A percentile compares a stretch with the other conserved stretches of the same genome.
Evolutionary conservation across 192 early-diverging fungal genomes (phyloP).

Genomic region (Rhizophagus sp.): DNA sequence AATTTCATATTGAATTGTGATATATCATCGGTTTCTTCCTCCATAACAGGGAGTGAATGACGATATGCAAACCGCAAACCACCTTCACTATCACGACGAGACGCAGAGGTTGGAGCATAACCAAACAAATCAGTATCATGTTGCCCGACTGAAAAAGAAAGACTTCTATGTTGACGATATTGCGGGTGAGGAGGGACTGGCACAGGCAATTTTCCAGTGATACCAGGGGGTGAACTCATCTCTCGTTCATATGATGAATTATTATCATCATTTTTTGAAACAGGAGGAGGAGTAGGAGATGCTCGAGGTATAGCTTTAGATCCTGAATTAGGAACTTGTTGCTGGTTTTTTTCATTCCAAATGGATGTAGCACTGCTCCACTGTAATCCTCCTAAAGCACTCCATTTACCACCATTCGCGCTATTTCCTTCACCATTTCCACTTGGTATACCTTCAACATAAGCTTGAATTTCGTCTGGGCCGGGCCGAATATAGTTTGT

Average conservation of each 20-base stretch:
- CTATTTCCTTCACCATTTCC: constrained; percentile 21
- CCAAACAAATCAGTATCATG: constrained; percentile 47
- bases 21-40: constrained; percentile 53
- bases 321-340: constrained; percentile 29
- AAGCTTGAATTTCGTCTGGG: constrained; percentile 22
- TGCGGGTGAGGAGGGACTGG: constrained; percentile 47
- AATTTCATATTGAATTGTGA: constrained; percentile 39
- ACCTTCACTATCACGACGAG: constrained; percentile 43
- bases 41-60: constrained; percentile 47
- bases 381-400: constrained; percentile 54
- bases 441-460: constrained; percentile 10
- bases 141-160: constrained; percentile 64
- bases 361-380: constrained; percentile 46
- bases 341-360: constrained; percentile 39
- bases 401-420: constrained; percentile 39
- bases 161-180: constrained; percentile 60
- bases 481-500: constrained; percentile 43
- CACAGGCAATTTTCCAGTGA: constrained; percentile 35
- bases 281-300: constrained; percentile 31
- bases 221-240: constrained; percentile 43
- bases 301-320: constrained; percentile 30
- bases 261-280: constrained; percentile 20
- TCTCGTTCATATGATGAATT: constrained; percentile 36
- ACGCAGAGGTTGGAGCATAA: constrained; percentile 29
- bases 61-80: constrained; percentile 39